These are phyloP conservation scores for Coemansia sp. DNA, from an alignment of 192 early-diverging fungal species.

Conservation along the genomic window DNA sequence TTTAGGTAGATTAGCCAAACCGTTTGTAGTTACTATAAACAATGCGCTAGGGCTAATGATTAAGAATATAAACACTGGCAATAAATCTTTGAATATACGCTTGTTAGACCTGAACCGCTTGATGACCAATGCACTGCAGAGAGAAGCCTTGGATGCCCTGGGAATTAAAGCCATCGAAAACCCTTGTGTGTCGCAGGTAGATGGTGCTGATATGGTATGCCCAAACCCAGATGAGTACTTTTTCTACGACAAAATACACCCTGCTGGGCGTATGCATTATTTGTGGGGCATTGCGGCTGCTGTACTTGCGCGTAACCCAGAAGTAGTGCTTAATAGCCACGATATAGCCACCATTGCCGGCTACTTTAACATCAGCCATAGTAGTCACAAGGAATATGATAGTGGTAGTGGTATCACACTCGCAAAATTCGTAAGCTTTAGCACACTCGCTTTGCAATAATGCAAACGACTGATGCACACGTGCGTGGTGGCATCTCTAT, in stretches of 20 bases:
- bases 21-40: conserved; percentile 21
- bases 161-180: conserved; percentile 17
- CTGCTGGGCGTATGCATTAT: conserved; percentile 47
- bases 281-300: conserved; percentile 40
- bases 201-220: conserved; percentile 20
- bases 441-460: conserved; percentile 1
- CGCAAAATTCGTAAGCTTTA: conserved; percentile 4
- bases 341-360: conserved; percentile 9
- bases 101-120: conserved; percentile 26
- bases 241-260: conserved; percentile 43
- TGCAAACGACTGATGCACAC: too few relatives aligned
- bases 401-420: conserved; percentile 12
- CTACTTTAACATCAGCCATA: conserved; percentile 21
- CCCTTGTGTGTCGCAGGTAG: conserved; percentile 21
- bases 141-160: conserved; percentile 12
- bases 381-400: conserved; percentile 29
- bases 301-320: conserved; percentile 23
- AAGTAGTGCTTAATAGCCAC: conserved; percentile 11
- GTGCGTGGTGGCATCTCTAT: too few relatives aligned
- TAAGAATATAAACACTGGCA: neutral
- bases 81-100: conserved; percentile 13
- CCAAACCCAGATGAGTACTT: conserved; percentile 39
- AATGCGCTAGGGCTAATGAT: conserved; percentile 10
- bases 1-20: conserved; percentile 5
- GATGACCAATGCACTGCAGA: conserved; percentile 22